These are phyloP conservation scores for Phytophthora melonis DNA, from an alignment of 352 stramenopile species.

Conservation along the genomic window DNA sequence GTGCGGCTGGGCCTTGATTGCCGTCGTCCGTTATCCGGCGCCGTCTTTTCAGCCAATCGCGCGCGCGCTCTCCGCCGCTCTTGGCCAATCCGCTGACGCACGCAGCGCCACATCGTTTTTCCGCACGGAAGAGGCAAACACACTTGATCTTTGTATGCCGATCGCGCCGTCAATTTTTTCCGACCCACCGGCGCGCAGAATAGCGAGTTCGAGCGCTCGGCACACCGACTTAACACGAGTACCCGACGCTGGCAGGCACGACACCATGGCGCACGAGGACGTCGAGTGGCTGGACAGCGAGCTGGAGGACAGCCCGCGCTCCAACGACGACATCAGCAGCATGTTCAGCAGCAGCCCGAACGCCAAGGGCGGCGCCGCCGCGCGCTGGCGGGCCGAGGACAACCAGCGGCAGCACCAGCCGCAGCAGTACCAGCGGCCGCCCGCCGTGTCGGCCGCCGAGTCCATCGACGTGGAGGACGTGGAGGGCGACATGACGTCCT, in stretches of 20 bases:
- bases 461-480: constrained; percentile 51
- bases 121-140: constrained; percentile 27
- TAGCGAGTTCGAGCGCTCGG: constrained; percentile 7
- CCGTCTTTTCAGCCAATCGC: constrained; percentile 37
- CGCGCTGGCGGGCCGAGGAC: constrained; percentile 25
- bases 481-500: constrained; percentile 51
- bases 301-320: constrained; percentile 74
- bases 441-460: constrained; percentile 51
- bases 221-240: constrained; percentile 12
- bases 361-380: constrained; percentile 25
- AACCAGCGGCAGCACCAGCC: constrained; percentile 25
- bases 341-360: constrained; percentile 86
- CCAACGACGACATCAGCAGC: constrained; percentile 67
- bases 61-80: background rate
- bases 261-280: constrained; percentile 26
- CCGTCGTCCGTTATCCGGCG: constrained; percentile 10
- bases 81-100: constrained; percentile 19
- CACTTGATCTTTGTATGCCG: constrained; percentile 34
- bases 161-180: constrained; percentile 9
- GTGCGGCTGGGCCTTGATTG: constrained; percentile 4
- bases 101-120: constrained; percentile 19
- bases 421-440: no score
- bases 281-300: constrained; percentile 81
- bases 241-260: background rate
- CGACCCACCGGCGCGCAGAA: background rate